Evolutionary conservation across 768 basidiomycete genomes (phyloP), one percentile per base, ranked within the genome.

Genomic region (Boletus bicolor): DNA sequence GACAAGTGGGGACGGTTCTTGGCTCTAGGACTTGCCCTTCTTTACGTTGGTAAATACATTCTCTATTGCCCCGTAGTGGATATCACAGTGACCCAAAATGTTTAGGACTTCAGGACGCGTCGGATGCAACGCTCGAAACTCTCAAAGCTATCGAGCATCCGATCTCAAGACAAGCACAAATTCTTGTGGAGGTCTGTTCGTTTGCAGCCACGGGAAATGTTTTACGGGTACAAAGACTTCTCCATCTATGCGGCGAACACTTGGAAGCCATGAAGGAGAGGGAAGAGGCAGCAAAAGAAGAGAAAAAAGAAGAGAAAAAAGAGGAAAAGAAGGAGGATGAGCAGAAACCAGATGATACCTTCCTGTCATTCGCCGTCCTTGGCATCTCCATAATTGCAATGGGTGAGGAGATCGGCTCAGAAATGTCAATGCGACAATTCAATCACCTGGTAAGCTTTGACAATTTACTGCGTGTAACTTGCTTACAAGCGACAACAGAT

Each of bases 391-490:
- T 98, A 55, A 90, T 98, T 43, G 87, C 97, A 5, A 98, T 98
- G 94, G 97, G 97, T 19, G 97, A 99, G 73, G 96, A 98, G 24
- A 86, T 98, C 46, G 97, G 97, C 46, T 86, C 94, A 2, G 93
- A 98, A 72, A 98, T 99, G 97, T 87, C 91, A n/a, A 74, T 98
- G 64, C 78, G 97, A 60, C 93, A 95, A 64, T 96, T 98, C 78
- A 97, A 98, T 72, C 97, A 99, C 69, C 77, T 99, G 51, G 95
- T 96, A 60, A 63, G 86, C 76, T 26, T 24, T 39, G 43, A 21
- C 21, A 5, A 30, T 49, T 39, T 43, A 11, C 10, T 43, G 7
- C 49, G 17, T 5, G 19, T 12, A 7, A 26, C 9, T 15, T 46
- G 51, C 64, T 72, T 15, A 74, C 53, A 21, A 42, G 43, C 41